phyloP scores from a whole-genome alignment of 495 filamentous ascomycete genomes.

The Tuber microsphaerosporum region DNA sequence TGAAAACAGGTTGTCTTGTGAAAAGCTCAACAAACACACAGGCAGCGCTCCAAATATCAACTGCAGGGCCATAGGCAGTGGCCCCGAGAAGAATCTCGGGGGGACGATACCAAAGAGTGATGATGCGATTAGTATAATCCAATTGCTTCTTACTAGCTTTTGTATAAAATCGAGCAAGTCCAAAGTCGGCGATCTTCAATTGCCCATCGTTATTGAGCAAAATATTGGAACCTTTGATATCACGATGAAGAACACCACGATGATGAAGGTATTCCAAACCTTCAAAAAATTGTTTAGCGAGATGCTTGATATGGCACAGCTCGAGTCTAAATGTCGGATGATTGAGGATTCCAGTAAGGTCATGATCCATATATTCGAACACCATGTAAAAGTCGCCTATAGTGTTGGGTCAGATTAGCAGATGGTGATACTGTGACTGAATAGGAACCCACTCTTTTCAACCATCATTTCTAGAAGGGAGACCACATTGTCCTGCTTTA shows the following conservation, averaged over 20 bases:
- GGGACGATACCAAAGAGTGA: constrained; percentile 94
- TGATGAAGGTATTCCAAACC: constrained; percentile 92
- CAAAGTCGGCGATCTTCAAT: constrained; percentile 93
- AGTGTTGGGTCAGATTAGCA: constrained; percentile 2
- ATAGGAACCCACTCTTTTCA: constrained; percentile 58
- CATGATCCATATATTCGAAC: constrained; percentile 96
- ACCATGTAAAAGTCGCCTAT: constrained; percentile 91
- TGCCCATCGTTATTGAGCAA: constrained; percentile 80
- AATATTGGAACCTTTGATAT: constrained; percentile 94
- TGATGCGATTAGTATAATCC: constrained; percentile 98
- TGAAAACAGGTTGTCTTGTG: constrained; percentile 88
- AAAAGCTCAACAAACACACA: constrained; percentile 97
- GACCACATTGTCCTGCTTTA: constrained; percentile 88
- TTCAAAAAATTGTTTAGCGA: constrained; percentile 88
- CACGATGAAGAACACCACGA: constrained; percentile 86
- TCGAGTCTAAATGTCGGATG: constrained; percentile 89
- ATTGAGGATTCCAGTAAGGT: constrained; percentile 74
- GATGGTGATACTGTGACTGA: background rate
- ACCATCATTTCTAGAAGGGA: constrained; percentile 93
- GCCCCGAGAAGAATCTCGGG: constrained; percentile 91
- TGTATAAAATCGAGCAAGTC: constrained; percentile 91
- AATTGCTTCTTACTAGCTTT: constrained; percentile 67
- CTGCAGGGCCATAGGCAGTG: constrained; percentile 86
- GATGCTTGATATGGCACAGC: constrained; percentile 80
- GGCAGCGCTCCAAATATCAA: constrained; percentile 96